phyloP scores from a whole-genome alignment of 2,329 filamentous ascomycete species.

The Monosporascus sp. region DNA sequence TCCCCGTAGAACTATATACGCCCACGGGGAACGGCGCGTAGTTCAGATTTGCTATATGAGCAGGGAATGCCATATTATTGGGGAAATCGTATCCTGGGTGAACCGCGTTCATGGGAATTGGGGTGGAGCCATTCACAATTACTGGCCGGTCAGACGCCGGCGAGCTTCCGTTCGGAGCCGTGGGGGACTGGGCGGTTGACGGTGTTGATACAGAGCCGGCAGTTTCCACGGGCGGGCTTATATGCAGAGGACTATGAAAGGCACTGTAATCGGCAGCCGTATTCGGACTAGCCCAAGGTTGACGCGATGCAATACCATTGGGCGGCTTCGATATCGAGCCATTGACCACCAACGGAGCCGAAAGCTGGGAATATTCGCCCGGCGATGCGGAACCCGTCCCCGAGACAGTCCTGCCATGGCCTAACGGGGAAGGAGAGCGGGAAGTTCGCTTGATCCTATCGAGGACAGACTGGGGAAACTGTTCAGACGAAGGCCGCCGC shows the following conservation, averaged over 20 bases:
- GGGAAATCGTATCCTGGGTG: constrained; percentile 16
- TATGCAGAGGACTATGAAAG: constrained; percentile 34
- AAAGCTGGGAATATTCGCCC: constrained; percentile 3
- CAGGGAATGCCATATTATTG: constrained; percentile 25
- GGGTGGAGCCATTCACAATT: constrained; percentile 36
- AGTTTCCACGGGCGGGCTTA: constrained; percentile 27
- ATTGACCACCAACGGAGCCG: constrained; percentile 35
- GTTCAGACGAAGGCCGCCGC: constrained; percentile 47
- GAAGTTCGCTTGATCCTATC: constrained; percentile 50
- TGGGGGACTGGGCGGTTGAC: constrained; percentile 12
- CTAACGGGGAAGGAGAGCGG: constrained; percentile 51
- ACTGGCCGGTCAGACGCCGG: constrained; percentile 39
- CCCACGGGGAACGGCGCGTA: constrained; percentile 16
- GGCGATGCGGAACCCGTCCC: constrained; percentile 36
- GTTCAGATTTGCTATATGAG: constrained; percentile 12
- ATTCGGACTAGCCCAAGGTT: constrained; percentile 22
- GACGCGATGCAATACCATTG: constrained; percentile 20
- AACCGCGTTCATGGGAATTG: constrained; percentile 5
- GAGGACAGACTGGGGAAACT: constrained; percentile 47
- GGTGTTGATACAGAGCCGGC: constrained; percentile 15
- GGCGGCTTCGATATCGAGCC: constrained; percentile 31
- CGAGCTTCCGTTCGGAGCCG: constrained; percentile 18
- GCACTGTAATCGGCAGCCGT: constrained; percentile 21
- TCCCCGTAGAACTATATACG: constrained; percentile 8
- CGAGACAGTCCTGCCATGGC: constrained; percentile 42